Conservation (phyloP, 1,139 yeast species). For the Kluyveromyces sp. region DNA sequence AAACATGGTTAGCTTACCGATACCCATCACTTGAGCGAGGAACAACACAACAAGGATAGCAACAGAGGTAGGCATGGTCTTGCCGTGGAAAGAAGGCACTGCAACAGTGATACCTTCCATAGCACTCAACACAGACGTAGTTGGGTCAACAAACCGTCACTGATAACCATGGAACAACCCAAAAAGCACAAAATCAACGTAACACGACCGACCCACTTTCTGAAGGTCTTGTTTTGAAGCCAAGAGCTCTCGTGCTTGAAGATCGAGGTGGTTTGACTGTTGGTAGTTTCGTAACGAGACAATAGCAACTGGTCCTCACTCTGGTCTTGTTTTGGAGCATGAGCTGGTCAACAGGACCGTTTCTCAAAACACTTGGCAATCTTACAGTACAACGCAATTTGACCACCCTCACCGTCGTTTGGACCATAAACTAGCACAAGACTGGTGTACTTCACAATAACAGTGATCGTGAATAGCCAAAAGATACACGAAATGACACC, state of each 20-base stretch:
- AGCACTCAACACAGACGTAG: slow-evolving; percentile 47
- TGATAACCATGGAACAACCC: slow-evolving; percentile 49
- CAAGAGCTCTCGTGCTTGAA: not conserved
- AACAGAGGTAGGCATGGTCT: slow-evolving; percentile 43
- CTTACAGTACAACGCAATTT: slow-evolving; percentile 52
- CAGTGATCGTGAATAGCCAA: slow-evolving; percentile 47
- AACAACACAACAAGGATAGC: slow-evolving; percentile 39
- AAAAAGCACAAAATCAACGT: slow-evolving; percentile 40
- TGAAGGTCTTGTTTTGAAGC: slow-evolving; percentile 10
- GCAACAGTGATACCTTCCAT: slow-evolving; percentile 9
- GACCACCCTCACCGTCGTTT: slow-evolving; percentile 56
- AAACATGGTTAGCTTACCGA: slow-evolving; percentile 9
- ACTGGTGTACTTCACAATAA: slow-evolving; percentile 42
- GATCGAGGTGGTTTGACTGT: slow-evolving; percentile 13
- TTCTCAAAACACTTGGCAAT: slow-evolving; percentile 41
- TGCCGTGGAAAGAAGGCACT: slow-evolving; percentile 29
- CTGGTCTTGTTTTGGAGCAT: not conserved
- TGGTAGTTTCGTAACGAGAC: slow-evolving; percentile 31
- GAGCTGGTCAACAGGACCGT: slow-evolving; percentile 12
- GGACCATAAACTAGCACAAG: slow-evolving; percentile 46
- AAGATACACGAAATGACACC: slow-evolving; percentile 46
- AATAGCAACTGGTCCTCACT: not conserved
- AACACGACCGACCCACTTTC: slow-evolving; percentile 30
- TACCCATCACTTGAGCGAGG: slow-evolving; percentile 28
- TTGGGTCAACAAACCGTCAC: slow-evolving; percentile 59